phyloP scores from a whole-genome alignment of 768 basidiomycete species.

The Termitomyces titanicus region DNA sequence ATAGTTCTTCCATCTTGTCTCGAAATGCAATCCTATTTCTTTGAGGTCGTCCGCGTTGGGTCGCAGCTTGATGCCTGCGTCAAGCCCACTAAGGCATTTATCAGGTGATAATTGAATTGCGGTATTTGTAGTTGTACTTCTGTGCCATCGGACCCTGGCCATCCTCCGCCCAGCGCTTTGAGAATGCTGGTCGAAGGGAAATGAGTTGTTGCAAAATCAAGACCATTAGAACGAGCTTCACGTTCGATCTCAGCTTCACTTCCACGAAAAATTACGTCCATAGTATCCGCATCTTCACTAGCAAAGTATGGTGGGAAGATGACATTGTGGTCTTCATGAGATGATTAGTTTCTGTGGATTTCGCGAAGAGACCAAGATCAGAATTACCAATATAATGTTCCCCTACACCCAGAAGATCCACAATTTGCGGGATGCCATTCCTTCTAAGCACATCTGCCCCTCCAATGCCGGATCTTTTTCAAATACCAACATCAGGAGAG shows the following conservation, averaged over 20 bases:
- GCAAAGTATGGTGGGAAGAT: slow-evolving; percentile 37
- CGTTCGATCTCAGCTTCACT: slow-evolving; percentile 34
- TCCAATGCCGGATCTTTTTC: slow-evolving; percentile 60
- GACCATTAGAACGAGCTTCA: slow-evolving; percentile 19
- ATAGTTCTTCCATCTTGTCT: slow-evolving; percentile 44
- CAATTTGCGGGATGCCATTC: slow-evolving; percentile 42
- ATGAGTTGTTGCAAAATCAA: neutral
- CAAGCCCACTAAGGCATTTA: slow-evolving; percentile 35
- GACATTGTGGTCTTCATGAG: slow-evolving; percentile 35
- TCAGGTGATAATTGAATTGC: neutral
- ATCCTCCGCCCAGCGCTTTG: slow-evolving; percentile 11
- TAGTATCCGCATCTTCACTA: slow-evolving; percentile 41
- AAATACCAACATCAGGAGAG: neutral
- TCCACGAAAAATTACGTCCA: slow-evolving; percentile 44
- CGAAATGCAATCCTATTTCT: slow-evolving; percentile 45
- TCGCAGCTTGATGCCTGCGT: slow-evolving; percentile 22
- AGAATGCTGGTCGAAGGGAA: slow-evolving; percentile 7
- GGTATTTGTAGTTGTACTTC: slow-evolving; percentile 34
- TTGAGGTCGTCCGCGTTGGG: slow-evolving; percentile 39
- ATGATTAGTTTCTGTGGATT: neutral
- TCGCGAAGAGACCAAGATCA: neutral
- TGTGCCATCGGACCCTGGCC: slow-evolving; percentile 37
- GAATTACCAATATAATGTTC: slow-evolving; percentile 54
- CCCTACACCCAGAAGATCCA: slow-evolving; percentile 78
- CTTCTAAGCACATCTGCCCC: slow-evolving; percentile 40